Percentiles rank a stretch among this genome's conserved stretches.
Conservation (phyloP, 2,329 filamentous ascomycete genomes). For the Epichloe bromicola region DNA sequence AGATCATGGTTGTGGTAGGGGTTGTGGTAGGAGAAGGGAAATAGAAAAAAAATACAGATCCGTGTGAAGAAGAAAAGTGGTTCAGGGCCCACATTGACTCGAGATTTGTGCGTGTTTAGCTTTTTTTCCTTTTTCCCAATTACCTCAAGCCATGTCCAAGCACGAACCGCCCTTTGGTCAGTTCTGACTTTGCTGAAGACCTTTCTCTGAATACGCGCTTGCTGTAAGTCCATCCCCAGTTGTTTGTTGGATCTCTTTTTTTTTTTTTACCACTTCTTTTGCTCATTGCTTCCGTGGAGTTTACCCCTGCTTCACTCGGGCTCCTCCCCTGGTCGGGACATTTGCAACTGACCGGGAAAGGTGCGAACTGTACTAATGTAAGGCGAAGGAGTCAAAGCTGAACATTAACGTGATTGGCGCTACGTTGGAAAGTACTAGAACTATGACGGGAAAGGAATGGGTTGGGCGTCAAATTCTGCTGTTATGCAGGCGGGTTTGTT, state of each 20-base stretch:
- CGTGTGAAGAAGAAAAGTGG: background rate
- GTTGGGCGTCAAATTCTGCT: no score
- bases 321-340: no score
- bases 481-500: background rate
- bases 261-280: background rate
- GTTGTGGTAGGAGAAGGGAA: background rate
- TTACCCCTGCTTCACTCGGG: background rate
- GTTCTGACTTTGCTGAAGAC: background rate
- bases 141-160: background rate
- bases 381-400: no score
- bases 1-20: background rate
- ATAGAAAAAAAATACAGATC: background rate
- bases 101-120: background rate
- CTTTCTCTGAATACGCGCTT: background rate
- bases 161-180: background rate
- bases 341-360: no score
- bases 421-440: no score
- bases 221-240: background rate
- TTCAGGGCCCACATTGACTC: background rate
- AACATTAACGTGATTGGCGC: no score
- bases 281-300: background rate
- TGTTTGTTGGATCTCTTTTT: background rate
- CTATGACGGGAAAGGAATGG: no score
- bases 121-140: background rate
- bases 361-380: no score